phyloP scores from a whole-genome alignment of 202 grass and related monocot genomes.

The Dendrocalamus latiflorus region DNA sequence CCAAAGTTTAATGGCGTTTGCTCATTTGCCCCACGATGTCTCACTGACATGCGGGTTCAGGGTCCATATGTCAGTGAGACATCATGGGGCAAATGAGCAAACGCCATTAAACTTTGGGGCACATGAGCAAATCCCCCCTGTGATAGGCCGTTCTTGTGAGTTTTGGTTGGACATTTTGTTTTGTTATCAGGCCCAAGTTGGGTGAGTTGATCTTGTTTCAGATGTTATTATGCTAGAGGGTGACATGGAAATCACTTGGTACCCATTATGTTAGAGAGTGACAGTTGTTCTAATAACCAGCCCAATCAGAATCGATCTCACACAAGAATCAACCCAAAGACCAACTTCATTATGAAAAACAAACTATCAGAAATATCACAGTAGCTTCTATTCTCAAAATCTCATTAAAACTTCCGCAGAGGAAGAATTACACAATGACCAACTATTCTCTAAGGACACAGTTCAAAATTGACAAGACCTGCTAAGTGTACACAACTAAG shows the following conservation, averaged over 20 bases:
- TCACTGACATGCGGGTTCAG: no score
- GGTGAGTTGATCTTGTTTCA: background rate
- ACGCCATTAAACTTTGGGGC: no score
- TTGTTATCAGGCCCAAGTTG: background rate
- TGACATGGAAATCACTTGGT: background rate
- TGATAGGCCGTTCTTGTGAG: background rate
- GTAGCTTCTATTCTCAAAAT: background rate
- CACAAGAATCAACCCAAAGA: background rate
- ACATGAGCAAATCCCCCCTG: no score
- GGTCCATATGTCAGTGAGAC: no score
- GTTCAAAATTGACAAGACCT: background rate
- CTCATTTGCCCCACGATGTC: no score
- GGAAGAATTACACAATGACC: background rate
- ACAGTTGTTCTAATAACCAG: background rate
- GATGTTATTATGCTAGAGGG: background rate
- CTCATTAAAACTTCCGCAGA: background rate
- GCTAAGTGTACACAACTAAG: conserved; percentile 3
- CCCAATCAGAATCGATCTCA: background rate
- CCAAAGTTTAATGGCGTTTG: no score
- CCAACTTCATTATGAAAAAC: background rate
- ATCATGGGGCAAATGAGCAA: no score
- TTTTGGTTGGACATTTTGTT: background rate
- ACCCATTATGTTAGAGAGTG: background rate
- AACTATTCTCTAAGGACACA: background rate
- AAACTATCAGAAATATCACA: background rate